Evolutionary conservation across 345 rosid genomes (phyloP).

Genomic region (Citrus hindsii): DNA sequence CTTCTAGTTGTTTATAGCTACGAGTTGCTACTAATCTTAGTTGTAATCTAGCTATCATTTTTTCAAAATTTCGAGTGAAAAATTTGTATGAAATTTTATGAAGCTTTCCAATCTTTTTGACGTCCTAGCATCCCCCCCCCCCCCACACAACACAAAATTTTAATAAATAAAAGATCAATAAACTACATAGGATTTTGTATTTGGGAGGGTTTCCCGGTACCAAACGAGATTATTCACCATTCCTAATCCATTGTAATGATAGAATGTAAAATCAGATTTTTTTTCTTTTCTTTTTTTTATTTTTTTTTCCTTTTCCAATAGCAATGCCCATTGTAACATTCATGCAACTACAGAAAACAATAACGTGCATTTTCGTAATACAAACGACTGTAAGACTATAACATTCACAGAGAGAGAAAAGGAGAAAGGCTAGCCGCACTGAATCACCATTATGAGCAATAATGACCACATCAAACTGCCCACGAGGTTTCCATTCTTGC

Average conservation of each 20-base stretch:
- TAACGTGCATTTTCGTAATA: background rate
- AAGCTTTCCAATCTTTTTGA: too few species aligned
- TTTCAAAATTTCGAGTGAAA: too few species aligned
- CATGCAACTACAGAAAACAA: background rate
- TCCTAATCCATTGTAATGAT: background rate
- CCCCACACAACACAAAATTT: too few species aligned
- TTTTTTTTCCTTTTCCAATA: background rate
- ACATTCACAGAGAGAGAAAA: background rate
- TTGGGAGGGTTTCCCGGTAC: background rate
- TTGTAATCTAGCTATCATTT: too few species aligned
- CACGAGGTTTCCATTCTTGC: constrained; percentile 72
- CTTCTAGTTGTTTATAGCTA: too few species aligned
- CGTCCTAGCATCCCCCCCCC: too few species aligned
- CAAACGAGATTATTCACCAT: background rate
- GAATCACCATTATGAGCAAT: constrained; percentile 91
- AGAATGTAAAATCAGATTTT: background rate
- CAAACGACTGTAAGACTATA: background rate
- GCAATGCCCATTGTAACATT: too few species aligned
- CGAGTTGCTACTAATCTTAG: too few species aligned
- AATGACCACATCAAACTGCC: constrained; percentile 74
- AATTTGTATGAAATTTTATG: too few species aligned
- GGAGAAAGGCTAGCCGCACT: constrained; percentile 1
- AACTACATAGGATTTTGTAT: background rate
- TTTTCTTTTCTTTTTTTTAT: background rate
- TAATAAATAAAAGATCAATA: too few species aligned